Base-by-base conservation (phyloP, 1,284 basidiomycete genomes). In the Phellopilus nigrolimitatus region DNA sequence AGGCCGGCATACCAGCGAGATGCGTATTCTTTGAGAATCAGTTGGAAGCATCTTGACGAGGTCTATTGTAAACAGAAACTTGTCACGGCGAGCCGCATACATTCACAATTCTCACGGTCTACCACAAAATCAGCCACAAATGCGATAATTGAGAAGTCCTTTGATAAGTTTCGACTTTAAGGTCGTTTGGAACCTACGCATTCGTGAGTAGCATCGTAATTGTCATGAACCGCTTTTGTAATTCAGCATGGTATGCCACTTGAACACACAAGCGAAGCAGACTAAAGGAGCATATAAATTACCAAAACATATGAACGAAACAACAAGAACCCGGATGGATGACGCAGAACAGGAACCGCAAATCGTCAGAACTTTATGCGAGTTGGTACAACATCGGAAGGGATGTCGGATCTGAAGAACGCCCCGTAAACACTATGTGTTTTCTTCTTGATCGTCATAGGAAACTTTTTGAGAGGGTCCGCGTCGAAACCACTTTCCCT, bases 361-460 rank as follows among this genome's bases (percentile, higher is more conserved):
- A 33, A 22, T 4, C 19, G n/a, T 46, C 17, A 43, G 56, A 97
- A 97, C 40, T 83, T 88, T 64, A 95, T 95, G 76, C 93, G 95
- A 47, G 88, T 95, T 21, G 93, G 84, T 12, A 80, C 84, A 31
- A 83, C 83, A 12, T 85, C 83, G 38, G 80, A 78, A 9, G 79
- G 73, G 10, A 90, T 83, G 60, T 88, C 86, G 60, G 94, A 88
- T 13, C 52, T 39, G 72, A 81, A 95, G 70, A 92, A 93, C 3
- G 89, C 90, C 5, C 88, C 88, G 58, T 90, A 91, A 45, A 79
- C 85, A 44, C 85, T 72, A 60, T 94, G 91, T 54, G 86, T 83
- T 76, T 89, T 95, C 76, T 97, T 97, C 76, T 97, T 97, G 72
- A 98, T 95, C 45, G 93, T 90, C 76, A 93, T 91, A 30, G 95